Evolutionary conservation across 371 early-diverging fungal species (phyloP).

Genomic region (Mucor circinelloides): DNA sequence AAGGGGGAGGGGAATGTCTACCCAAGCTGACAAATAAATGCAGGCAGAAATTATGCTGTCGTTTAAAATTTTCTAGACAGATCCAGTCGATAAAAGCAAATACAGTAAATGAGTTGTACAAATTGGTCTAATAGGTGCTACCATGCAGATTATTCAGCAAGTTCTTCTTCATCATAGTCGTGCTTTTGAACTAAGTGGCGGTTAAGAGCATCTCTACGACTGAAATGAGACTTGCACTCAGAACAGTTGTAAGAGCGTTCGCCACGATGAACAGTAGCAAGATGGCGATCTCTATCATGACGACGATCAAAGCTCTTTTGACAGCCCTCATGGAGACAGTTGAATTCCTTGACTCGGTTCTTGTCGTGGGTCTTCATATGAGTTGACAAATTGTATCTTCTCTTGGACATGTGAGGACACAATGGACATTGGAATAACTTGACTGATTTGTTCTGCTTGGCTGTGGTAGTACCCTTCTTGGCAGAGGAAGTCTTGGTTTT

Average conservation of each 20-base stretch:
- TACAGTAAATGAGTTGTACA: not conserved
- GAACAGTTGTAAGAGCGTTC: slow-evolving; percentile 57
- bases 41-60: not conserved
- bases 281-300: slow-evolving; percentile 76
- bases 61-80: not conserved
- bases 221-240: slow-evolving; percentile 56
- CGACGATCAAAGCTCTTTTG: slow-evolving; percentile 60
- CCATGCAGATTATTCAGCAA: slow-evolving; percentile 2
- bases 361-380: slow-evolving; percentile 75
- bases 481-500: not conserved
- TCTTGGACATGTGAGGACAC: slow-evolving; percentile 60
- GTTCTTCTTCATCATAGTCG: not conserved
- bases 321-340: slow-evolving; percentile 49
- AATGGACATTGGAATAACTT: slow-evolving; percentile 34
- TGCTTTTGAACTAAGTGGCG: slow-evolving; percentile 31
- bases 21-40: not conserved
- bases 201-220: slow-evolving; percentile 67
- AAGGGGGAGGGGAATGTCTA: not conserved
- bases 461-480: not conserved
- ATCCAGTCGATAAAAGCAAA: not conserved
- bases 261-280: slow-evolving; percentile 60
- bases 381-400: slow-evolving; percentile 72
- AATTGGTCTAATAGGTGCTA: not conserved
- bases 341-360: slow-evolving; percentile 57
- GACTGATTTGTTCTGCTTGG: not conserved